phyloP scores from a whole-genome alignment of 2,329 filamentous ascomycete genomes.

The Purpureocillium lavendulum region DNA sequence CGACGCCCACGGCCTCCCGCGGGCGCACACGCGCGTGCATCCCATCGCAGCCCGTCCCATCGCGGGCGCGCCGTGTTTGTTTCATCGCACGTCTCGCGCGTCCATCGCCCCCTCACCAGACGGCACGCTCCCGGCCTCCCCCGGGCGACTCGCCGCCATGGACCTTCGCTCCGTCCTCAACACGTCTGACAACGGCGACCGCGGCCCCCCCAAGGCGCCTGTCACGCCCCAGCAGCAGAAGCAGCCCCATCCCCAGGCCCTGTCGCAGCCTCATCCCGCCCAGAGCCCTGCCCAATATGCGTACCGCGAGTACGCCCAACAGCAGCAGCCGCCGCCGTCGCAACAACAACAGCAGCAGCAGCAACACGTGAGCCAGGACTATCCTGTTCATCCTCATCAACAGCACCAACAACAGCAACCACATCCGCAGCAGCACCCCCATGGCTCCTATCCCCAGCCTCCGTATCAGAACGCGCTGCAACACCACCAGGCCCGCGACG shows the following conservation, averaged over 20 bases:
- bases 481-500: constrained; percentile 34
- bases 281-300: constrained; percentile 34
- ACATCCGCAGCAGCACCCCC: constrained; percentile 21
- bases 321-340: constrained; percentile 37
- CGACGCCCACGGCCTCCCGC: too few relatives aligned
- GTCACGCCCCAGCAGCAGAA: constrained; percentile 28
- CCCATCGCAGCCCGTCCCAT: too few relatives aligned
- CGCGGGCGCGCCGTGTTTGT: too few relatives aligned
- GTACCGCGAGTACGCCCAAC: constrained; percentile 42
- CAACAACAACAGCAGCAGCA: constrained; percentile 18
- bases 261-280: constrained; percentile 24
- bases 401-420: constrained; percentile 6
- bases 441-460: constrained; percentile 26
- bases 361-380: constrained; percentile 31
- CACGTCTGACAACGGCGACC: constrained; percentile 36
- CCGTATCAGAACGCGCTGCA: constrained; percentile 29
- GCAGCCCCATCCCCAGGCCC: constrained; percentile 30
- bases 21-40: too few relatives aligned
- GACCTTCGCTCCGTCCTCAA: constrained; percentile 49
- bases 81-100: too few relatives aligned
- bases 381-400: constrained; percentile 16
- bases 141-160: constrained; percentile 23
- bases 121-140: not conserved
- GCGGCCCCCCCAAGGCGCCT: constrained; percentile 23
- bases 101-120: not conserved